phyloP scores from a whole-genome alignment of 2,329 filamentous ascomycete species.

The Microthyrium microscopicum region DNA sequence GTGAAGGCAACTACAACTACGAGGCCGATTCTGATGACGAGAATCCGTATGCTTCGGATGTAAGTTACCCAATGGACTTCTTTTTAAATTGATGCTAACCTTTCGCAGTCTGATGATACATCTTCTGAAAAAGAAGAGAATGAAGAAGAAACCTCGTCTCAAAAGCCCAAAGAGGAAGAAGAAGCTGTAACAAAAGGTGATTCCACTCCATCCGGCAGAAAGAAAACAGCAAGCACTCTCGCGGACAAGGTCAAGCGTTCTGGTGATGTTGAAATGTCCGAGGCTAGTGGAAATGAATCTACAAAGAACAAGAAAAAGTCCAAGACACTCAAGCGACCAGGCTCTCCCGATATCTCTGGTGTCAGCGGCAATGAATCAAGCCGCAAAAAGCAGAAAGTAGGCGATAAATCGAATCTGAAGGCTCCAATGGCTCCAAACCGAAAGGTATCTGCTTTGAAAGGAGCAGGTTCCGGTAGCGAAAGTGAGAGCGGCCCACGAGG shows the following conservation, averaged over 20 bases:
- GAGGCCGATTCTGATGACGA: slow-evolving; percentile 50
- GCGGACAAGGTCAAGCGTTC: slow-evolving; percentile 50
- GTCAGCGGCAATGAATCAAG: slow-evolving; percentile 82
- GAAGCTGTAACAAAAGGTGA: slow-evolving; percentile 51
- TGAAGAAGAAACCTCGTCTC: slow-evolving; percentile 34
- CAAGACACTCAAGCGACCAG: slow-evolving; percentile 55
- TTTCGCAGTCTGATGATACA: slow-evolving; percentile 37
- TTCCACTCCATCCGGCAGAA: slow-evolving; percentile 46
- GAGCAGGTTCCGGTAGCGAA: slow-evolving; percentile 49
- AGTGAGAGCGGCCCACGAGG: slow-evolving; percentile 50
- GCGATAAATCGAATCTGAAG: slow-evolving; percentile 12
- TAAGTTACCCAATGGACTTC: slow-evolving; percentile 7
- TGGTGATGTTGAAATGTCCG: slow-evolving; percentile 73
- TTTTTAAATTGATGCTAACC: slow-evolving; percentile 13
- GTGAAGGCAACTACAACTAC: slow-evolving; percentile 77
- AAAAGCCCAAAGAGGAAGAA: slow-evolving; percentile 31
- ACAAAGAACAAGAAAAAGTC: slow-evolving; percentile 56
- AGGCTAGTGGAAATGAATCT: slow-evolving; percentile 84
- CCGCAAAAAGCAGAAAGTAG: slow-evolving; percentile 48
- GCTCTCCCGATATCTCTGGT: slow-evolving; percentile 76
- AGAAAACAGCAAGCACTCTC: slow-evolving; percentile 30
- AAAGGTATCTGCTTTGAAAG: slow-evolving; percentile 12
- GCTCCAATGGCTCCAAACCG: slow-evolving; percentile 8
- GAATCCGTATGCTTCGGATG: slow-evolving; percentile 20
- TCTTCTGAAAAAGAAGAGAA: slow-evolving; percentile 49